A percentile compares a stretch with the other conserved stretches of the same genome.
Evolutionary conservation across 1,284 basidiomycete species (phyloP).

Genomic region (Puccinia hordei): DNA sequence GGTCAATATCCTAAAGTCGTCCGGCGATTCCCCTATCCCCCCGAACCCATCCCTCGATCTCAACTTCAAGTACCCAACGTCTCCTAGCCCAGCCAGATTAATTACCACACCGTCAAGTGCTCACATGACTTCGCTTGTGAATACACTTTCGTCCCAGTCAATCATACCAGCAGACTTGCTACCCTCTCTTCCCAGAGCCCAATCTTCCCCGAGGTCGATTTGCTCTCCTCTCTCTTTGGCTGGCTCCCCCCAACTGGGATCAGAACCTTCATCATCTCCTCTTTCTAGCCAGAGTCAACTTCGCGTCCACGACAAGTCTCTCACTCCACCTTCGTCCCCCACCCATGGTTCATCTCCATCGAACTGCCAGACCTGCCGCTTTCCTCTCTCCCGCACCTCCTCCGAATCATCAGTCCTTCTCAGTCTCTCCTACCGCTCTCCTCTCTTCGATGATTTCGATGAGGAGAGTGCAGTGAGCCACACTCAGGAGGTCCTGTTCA

Average conservation of each 20-base stretch:
- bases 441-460: conserved; percentile 9
- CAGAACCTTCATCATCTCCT: background rate
- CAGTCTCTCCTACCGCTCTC: conserved; percentile 2
- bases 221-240: background rate
- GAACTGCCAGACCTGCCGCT: conserved; percentile 11
- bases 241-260: background rate
- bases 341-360: background rate
- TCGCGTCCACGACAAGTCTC: background rate
- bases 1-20: background rate
- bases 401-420: background rate
- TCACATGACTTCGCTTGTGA: background rate
- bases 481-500: background rate
- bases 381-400: background rate
- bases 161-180: background rate
- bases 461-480: background rate
- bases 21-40: background rate
- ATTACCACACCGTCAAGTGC: background rate
- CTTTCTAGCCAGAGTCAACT: background rate
- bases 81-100: background rate
- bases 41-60: background rate
- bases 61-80: conserved; percentile 2
- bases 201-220: background rate
- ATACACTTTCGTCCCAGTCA: background rate
- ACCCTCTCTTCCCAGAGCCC: background rate
- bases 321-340: background rate